Evolutionary conservation across 2,329 filamentous ascomycete species (phyloP), one percentile per base, ranked within the genome.

Genomic region (Niveomyces coronatus): DNA sequence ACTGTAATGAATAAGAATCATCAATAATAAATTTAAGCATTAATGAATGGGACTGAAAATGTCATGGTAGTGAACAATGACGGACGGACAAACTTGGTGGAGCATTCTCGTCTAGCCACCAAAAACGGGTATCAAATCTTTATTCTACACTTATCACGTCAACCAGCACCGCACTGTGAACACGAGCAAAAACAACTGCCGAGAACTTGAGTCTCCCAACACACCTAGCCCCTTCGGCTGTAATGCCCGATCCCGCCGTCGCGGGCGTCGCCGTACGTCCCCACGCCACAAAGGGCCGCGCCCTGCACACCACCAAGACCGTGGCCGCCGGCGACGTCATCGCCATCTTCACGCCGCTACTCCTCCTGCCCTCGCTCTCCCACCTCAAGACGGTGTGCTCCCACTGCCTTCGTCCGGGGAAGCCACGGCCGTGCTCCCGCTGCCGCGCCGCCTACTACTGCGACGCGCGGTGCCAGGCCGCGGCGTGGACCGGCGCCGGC

Each of bases 391-490:
- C 50, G 13, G 60, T 64, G 22, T 78, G 74, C 60, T 64, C 64
- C 44, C 56, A 66, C 57, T 76, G 72, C 53, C 60, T 74, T 19
- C 47, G 45, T 26, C 37, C 47, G 19, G 47, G 49, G 31, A 40
- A 39, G 22, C 49, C 51, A 17, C 51, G 50, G 29, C 60, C 63
- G 16, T 80, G 76, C 54, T 66, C 67, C 0, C 67, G 61, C 34
- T 80, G 76, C 57, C 64, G 60, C 19, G 60, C 65, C 2, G 63
- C 65, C 4, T 63, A 59, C 18, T 80, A 80, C 61, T 80, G 76
- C 57, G 60, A 61, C 35, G 40, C 57, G 7, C 45, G 51, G 5
- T 80, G 76, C 55, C 76, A 80, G 55, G 57, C 58, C 17, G 57
- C 63, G 3, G 66, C 71, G 50, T 79, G 76, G 74, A n/a, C 53